Base-by-base conservation (phyloP, 2,329 filamentous ascomycete genomes). In the Fusarium subglutinans region DNA sequence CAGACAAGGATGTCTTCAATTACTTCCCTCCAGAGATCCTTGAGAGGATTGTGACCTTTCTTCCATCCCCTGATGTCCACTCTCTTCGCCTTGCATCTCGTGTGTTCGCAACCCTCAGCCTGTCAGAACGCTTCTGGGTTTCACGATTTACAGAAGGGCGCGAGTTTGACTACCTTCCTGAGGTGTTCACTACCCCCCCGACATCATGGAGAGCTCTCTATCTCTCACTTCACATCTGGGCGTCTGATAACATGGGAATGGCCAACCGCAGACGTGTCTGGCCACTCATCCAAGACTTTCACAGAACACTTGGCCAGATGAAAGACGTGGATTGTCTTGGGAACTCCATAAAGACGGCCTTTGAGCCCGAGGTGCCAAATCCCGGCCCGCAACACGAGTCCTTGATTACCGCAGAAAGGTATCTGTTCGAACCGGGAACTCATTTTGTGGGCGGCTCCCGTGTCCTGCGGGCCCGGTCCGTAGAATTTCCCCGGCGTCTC, bases 11-110 rank as follows among this genome's bases (percentile, higher is more conserved):
- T 37, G 40, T 15, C 14, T 76, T 76, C 33, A 70, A 54, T 7
- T 20, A 9, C 40, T 33, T 72, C 8, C 48, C 73, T 8, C 51
- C 59, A 1, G 73, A 76, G 43, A 47, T 75, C 33, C 73, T 73
- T 30, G 63, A 73, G 11, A 24, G 28, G 2, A 65, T 73, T 20
- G 33, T 51, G 4, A 59, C n/a, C 2, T 24, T 71, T 22, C 62
- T 75, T 7, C 56, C 70, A 4, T 51, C 64, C 4, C 48, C 13
- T 3, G 33, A 73, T 43, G 53, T 76, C 2, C 62, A 33, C 8
- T 75, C 70, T n/a, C 35, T 75, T 3, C 64, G 73, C 6, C 70
- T 69, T 7, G 56, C 72, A 2, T 76, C 73, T 3, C 66, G 44
- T 20, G 67, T 40, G 8, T 71, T 76, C 22, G 70, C 66, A 4